Percentiles rank a stretch among this genome's conserved stretches.
Evolutionary conservation across 345 rosid genomes (phyloP).

Genomic region (Stellera chamaejasme): DNA sequence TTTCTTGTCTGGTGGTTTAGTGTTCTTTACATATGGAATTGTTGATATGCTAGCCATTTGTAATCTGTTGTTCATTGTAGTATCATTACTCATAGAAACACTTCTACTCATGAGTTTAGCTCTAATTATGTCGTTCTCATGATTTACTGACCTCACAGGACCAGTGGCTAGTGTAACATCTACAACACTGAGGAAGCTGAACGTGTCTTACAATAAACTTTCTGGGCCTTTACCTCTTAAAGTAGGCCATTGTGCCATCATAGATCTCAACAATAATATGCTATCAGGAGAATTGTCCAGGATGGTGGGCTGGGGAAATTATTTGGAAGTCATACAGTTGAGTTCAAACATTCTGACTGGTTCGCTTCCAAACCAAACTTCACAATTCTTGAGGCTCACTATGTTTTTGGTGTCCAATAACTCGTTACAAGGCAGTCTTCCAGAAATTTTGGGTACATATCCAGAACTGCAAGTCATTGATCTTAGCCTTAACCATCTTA

Average conservation of each 20-base stretch:
- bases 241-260: slow-evolving; percentile 55
- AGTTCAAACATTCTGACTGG: slow-evolving; percentile 71
- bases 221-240: slow-evolving; percentile 58
- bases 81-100: too few relatives aligned
- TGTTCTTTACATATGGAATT: too few relatives aligned
- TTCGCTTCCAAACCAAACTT: slow-evolving; percentile 51
- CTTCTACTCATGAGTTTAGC: too few relatives aligned
- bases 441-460: slow-evolving; percentile 48
- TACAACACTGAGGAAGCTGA: slow-evolving; percentile 61
- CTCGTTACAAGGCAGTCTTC: slow-evolving; percentile 58
- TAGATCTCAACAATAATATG: slow-evolving; percentile 69
- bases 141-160: slow-evolving; percentile 39
- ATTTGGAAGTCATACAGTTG: slow-evolving; percentile 58
- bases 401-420: slow-evolving; percentile 54
- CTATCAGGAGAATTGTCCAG: slow-evolving; percentile 70
- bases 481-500: slow-evolving; percentile 62
- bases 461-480: slow-evolving; percentile 57
- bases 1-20: too few relatives aligned
- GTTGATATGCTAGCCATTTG: too few relatives aligned
- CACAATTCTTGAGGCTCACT: slow-evolving; percentile 67
- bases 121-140: neutral
- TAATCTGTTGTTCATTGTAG: too few relatives aligned
- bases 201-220: slow-evolving; percentile 66
- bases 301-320: slow-evolving; percentile 74
- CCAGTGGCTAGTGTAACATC: slow-evolving; percentile 68